These are phyloP conservation scores for Brassica carinata DNA, from an alignment of 345 rosid species.

Conservation along the genomic window DNA sequence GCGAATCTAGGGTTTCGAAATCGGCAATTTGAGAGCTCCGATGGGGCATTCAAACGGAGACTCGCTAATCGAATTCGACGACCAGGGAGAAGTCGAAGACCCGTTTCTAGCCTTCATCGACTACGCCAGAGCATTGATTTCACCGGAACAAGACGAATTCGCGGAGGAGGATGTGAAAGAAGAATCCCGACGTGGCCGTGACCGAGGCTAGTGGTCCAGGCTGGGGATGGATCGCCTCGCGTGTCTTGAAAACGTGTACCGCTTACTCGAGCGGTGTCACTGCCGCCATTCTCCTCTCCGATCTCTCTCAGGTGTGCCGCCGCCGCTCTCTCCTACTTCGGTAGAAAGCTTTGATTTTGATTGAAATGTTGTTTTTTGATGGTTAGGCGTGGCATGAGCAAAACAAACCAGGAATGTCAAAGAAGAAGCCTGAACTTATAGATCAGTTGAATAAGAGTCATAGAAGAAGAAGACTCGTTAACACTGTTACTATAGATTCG, in stretches of 20 bases:
- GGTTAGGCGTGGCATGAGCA: conserved; percentile 79
- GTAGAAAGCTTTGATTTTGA: conserved; percentile 9
- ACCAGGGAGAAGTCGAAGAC: conserved; percentile 41
- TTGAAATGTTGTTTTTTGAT: neutral
- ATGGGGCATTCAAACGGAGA: conserved; percentile 25
- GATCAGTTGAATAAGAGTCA: conserved; percentile 66
- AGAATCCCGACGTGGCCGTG: conserved; percentile 21
- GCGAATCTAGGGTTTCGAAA: conserved; percentile 36
- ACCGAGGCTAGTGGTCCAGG: conserved; percentile 51
- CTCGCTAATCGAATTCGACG: conserved; percentile 48
- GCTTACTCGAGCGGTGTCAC: conserved; percentile 94
- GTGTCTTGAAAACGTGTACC: conserved; percentile 72
- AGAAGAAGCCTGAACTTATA: conserved; percentile 68
- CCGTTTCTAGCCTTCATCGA: conserved; percentile 79
- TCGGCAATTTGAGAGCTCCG: conserved; percentile 2
- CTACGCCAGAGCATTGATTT: conserved; percentile 59
- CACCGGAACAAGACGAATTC: conserved; percentile 46
- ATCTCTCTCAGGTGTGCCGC: conserved; percentile 79
- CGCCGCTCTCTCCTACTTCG: conserved; percentile 4
- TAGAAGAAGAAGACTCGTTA: conserved; percentile 67
- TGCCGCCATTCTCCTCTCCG: conserved; percentile 81
- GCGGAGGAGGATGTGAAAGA: conserved; percentile 19
- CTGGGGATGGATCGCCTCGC: conserved; percentile 85
- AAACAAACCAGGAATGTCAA: conserved; percentile 52
- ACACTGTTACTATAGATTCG: conserved; percentile 74